Base-by-base conservation (phyloP, 345 rosid species). In the Sonneratia caseolaris region DNA sequence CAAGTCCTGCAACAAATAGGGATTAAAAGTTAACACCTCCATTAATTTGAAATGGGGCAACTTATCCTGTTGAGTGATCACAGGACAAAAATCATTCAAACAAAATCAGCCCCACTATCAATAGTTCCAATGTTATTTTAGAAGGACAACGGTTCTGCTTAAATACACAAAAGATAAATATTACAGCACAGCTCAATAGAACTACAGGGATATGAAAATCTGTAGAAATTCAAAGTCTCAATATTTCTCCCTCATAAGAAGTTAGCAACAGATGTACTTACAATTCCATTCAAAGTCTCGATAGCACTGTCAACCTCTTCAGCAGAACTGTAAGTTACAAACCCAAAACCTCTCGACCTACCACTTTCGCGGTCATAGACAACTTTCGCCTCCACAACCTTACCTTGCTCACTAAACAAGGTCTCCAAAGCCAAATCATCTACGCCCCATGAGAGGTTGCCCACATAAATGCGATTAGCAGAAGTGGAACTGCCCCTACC, bases 301-400 rank as follows among this genome's bases (percentile, higher is more conserved):
- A 95, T 83, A 27, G 97, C 99, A 69, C 69, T 79, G 76, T 86
- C 74, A 62, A 89, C 97, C 82, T 95, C 99, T 48, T 85, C 84
- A 73, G 97, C 66, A 69, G 97, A 87, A 76, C 82, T 83, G 79
- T 85, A 95, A 10, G 96, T 86, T 57, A 95, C 97, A 74, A 95
- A 95, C 64, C 99, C 99, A 42, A 92, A 95, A 72, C 99, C 97
- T 84, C 93, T 89, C 59, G 99, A 95, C 76, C 99, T 85, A 68
- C 99, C 97, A 70, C 82, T 92, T 66, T 92, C 97, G 81, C 97
- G 79, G 79, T 95, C 99, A 75, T 89, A 95, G 68, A 95, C 88
- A 43, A 95, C 99, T 82, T 72, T 95, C 21, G 97, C 99, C 68
- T 95, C 99, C 71, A 87, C 76, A 73, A 95, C 97, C 73, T 86